Evolutionary conservation across 1,139 yeast species (phyloP).

Genomic region (Candida buenavistaensis): DNA sequence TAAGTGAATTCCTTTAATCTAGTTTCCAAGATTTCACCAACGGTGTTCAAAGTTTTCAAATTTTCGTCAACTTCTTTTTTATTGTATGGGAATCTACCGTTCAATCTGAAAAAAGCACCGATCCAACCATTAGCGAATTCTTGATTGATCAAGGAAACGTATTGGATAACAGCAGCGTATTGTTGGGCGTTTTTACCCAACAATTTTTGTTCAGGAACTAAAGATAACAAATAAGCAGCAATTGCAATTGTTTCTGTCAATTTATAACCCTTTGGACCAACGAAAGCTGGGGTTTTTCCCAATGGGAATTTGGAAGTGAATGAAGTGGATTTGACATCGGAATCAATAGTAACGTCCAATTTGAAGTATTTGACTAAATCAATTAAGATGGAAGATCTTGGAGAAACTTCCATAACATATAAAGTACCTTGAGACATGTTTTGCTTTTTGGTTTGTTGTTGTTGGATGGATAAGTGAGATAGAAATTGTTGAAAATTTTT

Average conservation of each 20-base stretch:
- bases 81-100: conserved; percentile 59
- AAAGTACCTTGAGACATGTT: conserved; percentile 66
- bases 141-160: conserved; percentile 80
- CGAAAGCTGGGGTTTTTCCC: conserved; percentile 72
- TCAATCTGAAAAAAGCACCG: conserved; percentile 32
- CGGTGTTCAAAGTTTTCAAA: conserved; percentile 34
- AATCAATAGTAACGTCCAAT: conserved; percentile 59
- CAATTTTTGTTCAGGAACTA: conserved; percentile 30
- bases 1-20: conserved; percentile 77
- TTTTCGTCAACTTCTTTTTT: conserved; percentile 72
- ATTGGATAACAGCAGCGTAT: conserved; percentile 70
- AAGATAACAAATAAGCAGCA: conserved; percentile 39
- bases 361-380: conserved; percentile 57
- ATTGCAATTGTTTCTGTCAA: conserved; percentile 81
- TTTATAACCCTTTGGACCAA: conserved; percentile 78
- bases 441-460: neutral
- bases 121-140: conserved; percentile 48
- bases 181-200: conserved; percentile 67
- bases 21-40: conserved; percentile 52
- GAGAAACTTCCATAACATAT: conserved; percentile 49
- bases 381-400: conserved; percentile 46
- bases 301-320: conserved; percentile 64
- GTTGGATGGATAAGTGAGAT: neutral
- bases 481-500: too few species aligned
- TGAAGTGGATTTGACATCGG: conserved; percentile 36